Evolutionary conservation across 2,329 filamentous ascomycete species (phyloP), one percentile per base, ranked within the genome.

Genomic region (Trichoderma atroviride): DNA sequence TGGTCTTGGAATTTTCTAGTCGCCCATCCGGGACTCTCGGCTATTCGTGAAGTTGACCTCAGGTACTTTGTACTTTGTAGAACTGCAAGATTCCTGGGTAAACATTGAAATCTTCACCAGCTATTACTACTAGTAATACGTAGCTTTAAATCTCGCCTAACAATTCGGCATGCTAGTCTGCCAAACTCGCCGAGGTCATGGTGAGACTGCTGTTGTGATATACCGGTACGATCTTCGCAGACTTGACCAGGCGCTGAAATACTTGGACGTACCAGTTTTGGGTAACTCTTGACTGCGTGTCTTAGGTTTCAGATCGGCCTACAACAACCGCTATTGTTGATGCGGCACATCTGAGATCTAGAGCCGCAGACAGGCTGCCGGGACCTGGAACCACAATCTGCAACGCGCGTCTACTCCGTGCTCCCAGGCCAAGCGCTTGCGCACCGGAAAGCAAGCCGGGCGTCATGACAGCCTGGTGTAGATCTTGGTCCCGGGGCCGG

Each of bases 361-460:
- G 9, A 50, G n/a, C 47, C 10, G 22, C 22, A 50, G n/a, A 24
- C 13, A 5, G 22, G 47, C 5, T 50, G 47, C 47, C 47, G 47
- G 22, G 10, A 50, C 47, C n/a, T 50, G 47, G 47, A 50, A 50
- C 47, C 22, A 24, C 22, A 22, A 24, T n/a, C 47, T 50, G 22
- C 47, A 9, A 24, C 22, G 47, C 22, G 47, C 47, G n/a, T 31
- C 22, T 31, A 56, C 53, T 33, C 16, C 53, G 53, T 56, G n/a
- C 52, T 56, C 19, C 35, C 27, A 65, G 62, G 27, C n/a, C 62
- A 66, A 47, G 64, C 40, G 29, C 55, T 40, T 59, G 40, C 55
- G 59, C 31, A 29, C 55, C 55, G 31, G 55, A 29, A 52, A 55
- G 52, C 64, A 59, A 59, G 40, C 55, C 64, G 55, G 29, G 29